phyloP scores from a whole-genome alignment of 1,284 basidiomycete species.

The Baeospora myosura region DNA sequence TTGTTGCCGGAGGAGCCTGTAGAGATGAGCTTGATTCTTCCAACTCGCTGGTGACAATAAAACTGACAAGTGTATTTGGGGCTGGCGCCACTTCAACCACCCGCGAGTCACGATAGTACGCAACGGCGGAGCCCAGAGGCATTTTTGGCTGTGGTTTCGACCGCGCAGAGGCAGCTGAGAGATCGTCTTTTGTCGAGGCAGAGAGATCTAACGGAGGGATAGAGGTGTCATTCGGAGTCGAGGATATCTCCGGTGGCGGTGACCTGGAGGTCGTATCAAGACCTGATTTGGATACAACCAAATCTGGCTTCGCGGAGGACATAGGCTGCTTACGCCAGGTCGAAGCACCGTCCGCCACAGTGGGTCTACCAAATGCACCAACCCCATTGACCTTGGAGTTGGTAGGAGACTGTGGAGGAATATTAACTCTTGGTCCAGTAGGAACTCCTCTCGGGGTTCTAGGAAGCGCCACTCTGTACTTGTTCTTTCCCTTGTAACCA shows the following conservation, averaged over 20 bases:
- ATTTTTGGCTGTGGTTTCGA: slow-evolving; percentile 46
- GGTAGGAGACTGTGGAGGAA: slow-evolving; percentile 29
- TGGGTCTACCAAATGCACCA: slow-evolving; percentile 42
- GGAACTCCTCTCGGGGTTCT: slow-evolving; percentile 17
- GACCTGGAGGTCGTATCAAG: slow-evolving; percentile 53
- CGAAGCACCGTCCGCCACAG: slow-evolving; percentile 39
- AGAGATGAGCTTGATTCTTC: slow-evolving; percentile 42
- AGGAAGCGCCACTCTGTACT: slow-evolving; percentile 52
- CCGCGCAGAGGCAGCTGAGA: slow-evolving; percentile 18
- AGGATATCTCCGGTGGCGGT: slow-evolving; percentile 48
- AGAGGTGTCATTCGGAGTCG: slow-evolving; percentile 21
- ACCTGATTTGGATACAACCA: slow-evolving; percentile 14
- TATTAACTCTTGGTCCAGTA: slow-evolving; percentile 34
- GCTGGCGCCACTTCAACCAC: slow-evolving; percentile 39
- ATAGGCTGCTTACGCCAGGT: slow-evolving; percentile 50
- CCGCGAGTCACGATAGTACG: slow-evolving; percentile 59
- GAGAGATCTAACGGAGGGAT: slow-evolving; percentile 10
- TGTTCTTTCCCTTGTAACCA: slow-evolving; percentile 25
- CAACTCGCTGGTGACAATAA: slow-evolving; percentile 72
- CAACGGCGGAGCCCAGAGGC: slow-evolving; percentile 62
- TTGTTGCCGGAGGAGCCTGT: neutral
- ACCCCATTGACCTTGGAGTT: slow-evolving; percentile 18
- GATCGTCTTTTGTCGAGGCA: neutral
- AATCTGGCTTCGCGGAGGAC: slow-evolving; percentile 15
- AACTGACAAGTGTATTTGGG: slow-evolving; percentile 45